Evolutionary conservation across 208 protist genomes (phyloP), one percentile per base, ranked within the genome.

Genomic region (Trypanosomatidae sp.): DNA sequence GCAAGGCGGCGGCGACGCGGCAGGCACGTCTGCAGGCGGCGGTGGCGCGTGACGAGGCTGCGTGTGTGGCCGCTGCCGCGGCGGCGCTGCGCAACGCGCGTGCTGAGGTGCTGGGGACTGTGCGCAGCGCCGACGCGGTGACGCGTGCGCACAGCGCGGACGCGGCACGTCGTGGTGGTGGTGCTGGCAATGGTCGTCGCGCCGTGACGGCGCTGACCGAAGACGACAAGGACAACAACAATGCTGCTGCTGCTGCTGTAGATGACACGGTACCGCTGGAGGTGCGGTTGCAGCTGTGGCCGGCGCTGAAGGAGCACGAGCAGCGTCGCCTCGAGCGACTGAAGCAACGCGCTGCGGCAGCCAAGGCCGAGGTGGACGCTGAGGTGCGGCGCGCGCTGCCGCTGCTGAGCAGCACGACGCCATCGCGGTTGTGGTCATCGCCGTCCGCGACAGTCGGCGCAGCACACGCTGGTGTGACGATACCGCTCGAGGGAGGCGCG

Each of bases 221-320:
- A 35, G 11, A 35, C n/a, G 30, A 15, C 11, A 35, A 35, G n/a
- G n/a, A 35, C n/a, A n/a, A 15, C 11, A 35, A 35, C 30, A 35
- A 35, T 11, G 33, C 13, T 0, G 19, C 20, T n/a, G 7, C 33
- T 20, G 20, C 25, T 30, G 20, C 20, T 27, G 15, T 46, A 35
- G 32, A 8, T 52, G 19, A 50, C 51, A 70, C 80, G 10, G 57
- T 82, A 7, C 78, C 83, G 15, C 45, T 92, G 30, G 77, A 88
- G 57, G 83, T 87, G 30, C 60, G 68, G 20, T 57, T 92, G 52
- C 62, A 60, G 56, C 51, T 92, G 38, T 92, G 83, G 83, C 83
- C 78, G 2, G 71, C 78, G 10, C 43, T 92, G 24, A 70, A 74
- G 39, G 83, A 92, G 42, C 76, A 92, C 46, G 75, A 92, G 56